phyloP scores from a whole-genome alignment of 768 basidiomycete species.

The Termitomyces sp. region DNA sequence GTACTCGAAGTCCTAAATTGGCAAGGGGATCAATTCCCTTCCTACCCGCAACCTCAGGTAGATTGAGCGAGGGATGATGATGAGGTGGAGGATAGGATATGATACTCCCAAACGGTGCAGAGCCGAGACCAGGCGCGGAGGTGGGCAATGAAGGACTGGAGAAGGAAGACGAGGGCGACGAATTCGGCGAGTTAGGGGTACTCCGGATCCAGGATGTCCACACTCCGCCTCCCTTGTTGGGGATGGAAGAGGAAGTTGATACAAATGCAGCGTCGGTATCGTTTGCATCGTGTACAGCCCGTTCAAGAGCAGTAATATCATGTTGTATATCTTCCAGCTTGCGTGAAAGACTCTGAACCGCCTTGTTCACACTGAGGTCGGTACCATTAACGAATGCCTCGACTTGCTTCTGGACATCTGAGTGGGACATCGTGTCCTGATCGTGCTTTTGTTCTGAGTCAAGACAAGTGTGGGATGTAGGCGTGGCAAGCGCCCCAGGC shows the following conservation, averaged over 20 bases:
- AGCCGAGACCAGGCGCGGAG: conserved; percentile 19
- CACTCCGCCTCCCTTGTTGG: conserved; percentile 25
- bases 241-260: background rate
- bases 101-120: conserved; percentile 58
- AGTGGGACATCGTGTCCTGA: conserved; percentile 19
- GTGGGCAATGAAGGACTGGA: conserved; percentile 24
- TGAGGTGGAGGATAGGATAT: conserved; percentile 61
- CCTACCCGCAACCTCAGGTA: conserved; percentile 13
- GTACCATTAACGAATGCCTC: conserved; percentile 50
- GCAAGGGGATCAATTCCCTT: too few relatives aligned
- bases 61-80: conserved; percentile 39
- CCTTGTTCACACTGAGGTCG: conserved; percentile 40
- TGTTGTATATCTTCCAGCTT: conserved; percentile 74
- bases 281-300: conserved; percentile 36
- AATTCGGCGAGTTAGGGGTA: background rate
- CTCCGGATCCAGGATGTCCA: conserved; percentile 58
- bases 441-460: conserved; percentile 1
- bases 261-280: conserved; percentile 22
- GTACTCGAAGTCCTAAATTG: conserved; percentile 45
- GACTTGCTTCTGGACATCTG: conserved; percentile 46
- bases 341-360: conserved; percentile 39
- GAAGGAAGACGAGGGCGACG: background rate
- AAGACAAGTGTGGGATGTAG: background rate
- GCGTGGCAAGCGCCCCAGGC: conserved; percentile 37
- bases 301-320: conserved; percentile 69